phyloP scores from a whole-genome alignment of 768 basidiomycete genomes.

The Phlebiopsis gigantea region DNA sequence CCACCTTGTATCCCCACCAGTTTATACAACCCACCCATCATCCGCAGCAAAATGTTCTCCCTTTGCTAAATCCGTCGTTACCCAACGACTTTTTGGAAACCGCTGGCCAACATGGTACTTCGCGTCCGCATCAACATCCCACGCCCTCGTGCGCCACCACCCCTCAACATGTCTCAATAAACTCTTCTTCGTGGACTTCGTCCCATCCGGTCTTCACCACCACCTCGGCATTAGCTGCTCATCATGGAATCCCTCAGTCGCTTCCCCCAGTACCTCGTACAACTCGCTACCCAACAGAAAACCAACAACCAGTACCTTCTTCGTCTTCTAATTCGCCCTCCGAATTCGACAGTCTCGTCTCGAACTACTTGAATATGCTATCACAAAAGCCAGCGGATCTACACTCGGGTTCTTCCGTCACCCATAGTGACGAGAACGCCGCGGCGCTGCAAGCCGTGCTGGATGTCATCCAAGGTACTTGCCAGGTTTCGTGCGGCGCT shows the following conservation, averaged over 20 bases:
- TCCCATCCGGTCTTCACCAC: conserved; percentile 53
- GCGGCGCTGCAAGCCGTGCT: conserved; percentile 30
- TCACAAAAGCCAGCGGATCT: conserved; percentile 26
- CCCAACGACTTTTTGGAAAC: conserved; percentile 21
- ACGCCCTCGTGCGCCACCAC: conserved; percentile 47
- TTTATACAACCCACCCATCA: conserved; percentile 15
- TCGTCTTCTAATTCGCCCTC: conserved; percentile 37
- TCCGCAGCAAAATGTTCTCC: conserved; percentile 22
- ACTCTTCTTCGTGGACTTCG: conserved; percentile 59
- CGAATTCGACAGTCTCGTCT: conserved; percentile 39
- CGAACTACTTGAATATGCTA: conserved; percentile 70
- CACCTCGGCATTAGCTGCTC: conserved; percentile 64
- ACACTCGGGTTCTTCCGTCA: conserved; percentile 11
- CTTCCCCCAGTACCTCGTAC: conserved; percentile 66
- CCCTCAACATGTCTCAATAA: conserved; percentile 57
- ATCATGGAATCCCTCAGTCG: conserved; percentile 74
- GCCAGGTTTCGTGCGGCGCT: neutral
- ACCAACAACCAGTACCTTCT: conserved; percentile 27
- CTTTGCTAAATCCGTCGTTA: conserved; percentile 22
- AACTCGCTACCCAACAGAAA: conserved; percentile 37
- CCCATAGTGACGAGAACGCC: conserved; percentile 21
- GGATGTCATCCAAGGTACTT: conserved; percentile 34
- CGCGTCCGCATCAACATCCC: conserved; percentile 33
- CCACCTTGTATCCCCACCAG: conserved; percentile 23
- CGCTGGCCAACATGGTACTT: conserved; percentile 22